Base-by-base conservation (phyloP, 352 stramenopile genomes). In the Pythium dissimile region DNA sequence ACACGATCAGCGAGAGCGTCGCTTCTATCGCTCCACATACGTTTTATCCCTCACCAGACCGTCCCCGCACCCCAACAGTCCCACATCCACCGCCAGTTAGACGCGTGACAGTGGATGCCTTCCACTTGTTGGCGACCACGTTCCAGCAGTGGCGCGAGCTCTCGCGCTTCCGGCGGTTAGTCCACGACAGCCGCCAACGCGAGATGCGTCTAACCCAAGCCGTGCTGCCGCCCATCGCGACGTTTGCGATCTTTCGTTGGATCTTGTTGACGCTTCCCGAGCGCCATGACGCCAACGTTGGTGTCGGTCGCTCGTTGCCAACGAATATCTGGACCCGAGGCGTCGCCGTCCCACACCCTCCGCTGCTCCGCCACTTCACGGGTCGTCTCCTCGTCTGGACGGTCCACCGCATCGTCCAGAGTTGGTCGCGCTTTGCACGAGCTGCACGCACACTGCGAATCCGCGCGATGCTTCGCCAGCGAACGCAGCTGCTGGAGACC, bases 131-230 rank as follows among this genome's bases (percentile, higher is more conserved):
- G 3, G 67, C 66, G 18, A 73, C 54, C 4, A 59, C 47, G 7
- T 77, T 84, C 16, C 69, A 85, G 48, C 63, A 74, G 43, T 88
- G 73, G 77, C 72, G 60, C 35, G 72, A 70, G 9, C 55, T 70
- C 13, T 62, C 71, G 18, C 57, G 30, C 0, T 65, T 84, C 23
- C 67, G 73, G 7, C 54, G 60, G 1, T 65, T 84, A 6, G 54
- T 69, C 8, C 48, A 64, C 3, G 56, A 71, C 6, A 60, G 55
- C 23, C 70, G 69, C 28, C 26, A 52, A 0, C 67, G 72, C 1
- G 54, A 77, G 30, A 2, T 69, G 6, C 58, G 57, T 1, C 34
- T 70, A 18, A 53, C 59, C 0, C 67, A 72, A 7, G 45, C 62
- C 0, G 16, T 75, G 5, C 51, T 75, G 16, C 48, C 71, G 12